Conservation (phyloP, 306 rosid genomes). For the Albizia julibrissin region DNA sequence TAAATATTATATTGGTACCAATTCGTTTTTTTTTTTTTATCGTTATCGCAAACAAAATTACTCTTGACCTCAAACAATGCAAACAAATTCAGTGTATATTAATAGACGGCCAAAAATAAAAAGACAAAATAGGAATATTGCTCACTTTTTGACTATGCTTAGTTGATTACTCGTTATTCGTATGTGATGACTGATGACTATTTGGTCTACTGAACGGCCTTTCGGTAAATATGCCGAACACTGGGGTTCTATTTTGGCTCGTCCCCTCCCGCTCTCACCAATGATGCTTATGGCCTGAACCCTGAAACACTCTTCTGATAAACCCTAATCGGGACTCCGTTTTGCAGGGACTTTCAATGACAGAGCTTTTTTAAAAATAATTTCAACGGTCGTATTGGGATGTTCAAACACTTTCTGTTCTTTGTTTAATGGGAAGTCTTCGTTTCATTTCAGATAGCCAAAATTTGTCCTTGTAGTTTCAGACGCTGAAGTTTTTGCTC, state of each 20-base stretch:
- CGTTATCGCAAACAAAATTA: no score
- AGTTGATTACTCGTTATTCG: no score
- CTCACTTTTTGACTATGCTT: neutral
- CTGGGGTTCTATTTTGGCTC: neutral
- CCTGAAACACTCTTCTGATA: neutral
- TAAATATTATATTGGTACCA: no score
- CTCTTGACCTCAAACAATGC: neutral
- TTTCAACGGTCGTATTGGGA: slow-evolving; percentile 28
- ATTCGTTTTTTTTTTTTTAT: no score
- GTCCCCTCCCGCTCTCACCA: slow-evolving; percentile 37
- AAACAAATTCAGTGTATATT: neutral
- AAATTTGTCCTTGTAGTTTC: neutral
- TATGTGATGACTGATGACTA: no score
- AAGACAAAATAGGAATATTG: neutral
- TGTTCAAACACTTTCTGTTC: slow-evolving; percentile 8
- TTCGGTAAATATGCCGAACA: neutral
- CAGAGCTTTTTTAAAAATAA: neutral
- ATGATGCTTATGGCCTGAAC: neutral
- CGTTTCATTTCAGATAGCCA: neutral
- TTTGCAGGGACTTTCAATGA: neutral
- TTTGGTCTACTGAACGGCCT: neutral
- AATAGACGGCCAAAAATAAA: neutral
- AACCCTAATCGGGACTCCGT: slow-evolving; percentile 28
- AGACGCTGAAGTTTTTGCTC: neutral
- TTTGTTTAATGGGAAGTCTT: neutral